These are phyloP conservation scores for Acer yangbiense DNA, from an alignment of 345 rosid species.

Conservation along the genomic window DNA sequence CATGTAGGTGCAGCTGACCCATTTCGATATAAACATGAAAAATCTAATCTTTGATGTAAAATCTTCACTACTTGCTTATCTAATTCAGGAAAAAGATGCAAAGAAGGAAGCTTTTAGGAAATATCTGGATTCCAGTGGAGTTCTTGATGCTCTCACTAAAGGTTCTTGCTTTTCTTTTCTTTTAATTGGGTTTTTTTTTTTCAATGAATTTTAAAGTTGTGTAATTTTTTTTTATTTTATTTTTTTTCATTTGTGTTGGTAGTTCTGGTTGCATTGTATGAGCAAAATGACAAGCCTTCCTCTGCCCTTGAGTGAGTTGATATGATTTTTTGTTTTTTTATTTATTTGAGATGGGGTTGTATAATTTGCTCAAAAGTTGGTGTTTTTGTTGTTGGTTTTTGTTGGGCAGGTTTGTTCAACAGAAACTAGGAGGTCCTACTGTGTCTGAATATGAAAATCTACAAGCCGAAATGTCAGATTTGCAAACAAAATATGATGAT, in stretches of 20 bases:
- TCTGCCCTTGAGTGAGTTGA: constrained; percentile 87
- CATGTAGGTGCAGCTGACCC: background rate
- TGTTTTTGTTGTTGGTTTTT: background rate
- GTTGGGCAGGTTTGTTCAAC: constrained; percentile 69
- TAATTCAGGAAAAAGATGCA: constrained; percentile 73
- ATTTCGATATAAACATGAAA: background rate
- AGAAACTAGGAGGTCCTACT: constrained; percentile 81
- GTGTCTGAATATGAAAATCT: constrained; percentile 77
- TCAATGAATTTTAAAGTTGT: constrained; percentile 11
- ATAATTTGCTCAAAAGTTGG: background rate
- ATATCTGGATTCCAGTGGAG: constrained; percentile 82
- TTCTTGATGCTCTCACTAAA: constrained; percentile 81
- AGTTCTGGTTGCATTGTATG: constrained; percentile 86
- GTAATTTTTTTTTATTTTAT: background rate
- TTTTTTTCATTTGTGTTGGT: constrained; percentile 12
- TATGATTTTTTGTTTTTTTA: background rate
- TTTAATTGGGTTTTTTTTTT: background rate
- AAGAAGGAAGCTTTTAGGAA: constrained; percentile 93
- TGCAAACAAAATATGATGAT: constrained; percentile 68
- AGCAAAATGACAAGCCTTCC: constrained; percentile 89
- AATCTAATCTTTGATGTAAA: background rate
- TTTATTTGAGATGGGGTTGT: background rate
- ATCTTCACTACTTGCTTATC: constrained; percentile 13
- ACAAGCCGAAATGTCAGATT: constrained; percentile 74
- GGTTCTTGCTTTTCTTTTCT: constrained; percentile 34